phyloP scores from a whole-genome alignment of 2,329 filamentous ascomycete genomes.

The Colletotrichum sidae region DNA sequence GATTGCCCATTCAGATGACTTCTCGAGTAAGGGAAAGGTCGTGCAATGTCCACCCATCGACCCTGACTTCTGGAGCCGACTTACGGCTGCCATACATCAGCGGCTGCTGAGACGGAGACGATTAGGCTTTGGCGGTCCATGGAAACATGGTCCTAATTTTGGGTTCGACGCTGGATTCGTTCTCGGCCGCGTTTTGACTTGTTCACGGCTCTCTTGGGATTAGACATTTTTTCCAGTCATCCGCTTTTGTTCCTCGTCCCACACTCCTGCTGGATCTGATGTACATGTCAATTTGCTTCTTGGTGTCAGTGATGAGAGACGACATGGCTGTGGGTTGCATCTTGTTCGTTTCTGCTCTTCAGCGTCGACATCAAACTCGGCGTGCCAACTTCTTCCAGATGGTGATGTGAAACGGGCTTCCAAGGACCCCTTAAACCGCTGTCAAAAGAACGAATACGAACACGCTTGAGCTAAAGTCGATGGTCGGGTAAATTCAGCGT shows the following conservation, averaged over 20 bases:
- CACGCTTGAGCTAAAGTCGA: not conserved
- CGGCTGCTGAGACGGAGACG: conserved; percentile 3
- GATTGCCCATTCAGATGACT: conserved; percentile 20
- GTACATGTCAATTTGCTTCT: not conserved
- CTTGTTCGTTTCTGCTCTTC: not conserved
- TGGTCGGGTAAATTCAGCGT: no score
- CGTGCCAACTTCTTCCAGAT: no score
- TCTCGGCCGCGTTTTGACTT: not conserved
- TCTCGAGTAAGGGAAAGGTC: not conserved
- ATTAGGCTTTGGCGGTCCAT: not conserved
- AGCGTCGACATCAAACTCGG: no score
- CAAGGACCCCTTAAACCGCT: not conserved
- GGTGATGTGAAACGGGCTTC: not conserved
- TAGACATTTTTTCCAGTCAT: conserved; percentile 2
- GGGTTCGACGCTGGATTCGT: not conserved
- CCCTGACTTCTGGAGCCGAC: conserved; percentile 3
- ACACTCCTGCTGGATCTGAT: not conserved
- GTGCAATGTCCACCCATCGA: conserved; percentile 3
- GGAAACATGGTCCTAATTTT: not conserved
- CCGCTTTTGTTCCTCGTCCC: conserved; percentile 5
- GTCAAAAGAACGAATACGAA: conserved; percentile 21
- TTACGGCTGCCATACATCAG: conserved; percentile 3
- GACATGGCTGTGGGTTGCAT: not conserved
- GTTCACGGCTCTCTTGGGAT: not conserved
- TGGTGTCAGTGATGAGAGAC: no score